Evolutionary conservation across 2,329 filamentous ascomycete genomes (phyloP).

Genomic region (Beauveria bassiana): DNA sequence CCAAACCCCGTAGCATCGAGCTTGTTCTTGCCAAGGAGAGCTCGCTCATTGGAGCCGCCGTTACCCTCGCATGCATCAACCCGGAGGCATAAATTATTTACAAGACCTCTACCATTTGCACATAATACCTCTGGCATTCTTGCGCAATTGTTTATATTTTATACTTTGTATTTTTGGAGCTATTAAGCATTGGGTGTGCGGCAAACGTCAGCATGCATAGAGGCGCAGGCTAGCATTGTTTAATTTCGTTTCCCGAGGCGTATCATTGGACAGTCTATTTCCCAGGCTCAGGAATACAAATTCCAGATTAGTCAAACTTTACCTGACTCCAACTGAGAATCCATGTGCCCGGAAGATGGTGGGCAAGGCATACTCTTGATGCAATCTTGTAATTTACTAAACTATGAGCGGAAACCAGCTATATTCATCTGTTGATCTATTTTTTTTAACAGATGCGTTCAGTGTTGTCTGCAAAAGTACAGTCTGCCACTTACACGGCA

Average conservation of each 20-base stretch:
- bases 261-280: constrained; percentile 12
- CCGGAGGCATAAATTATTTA: constrained; percentile 12
- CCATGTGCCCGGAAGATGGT: too few relatives aligned
- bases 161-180: not conserved
- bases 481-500: not conserved
- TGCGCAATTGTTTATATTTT: not conserved
- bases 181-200: constrained; percentile 11
- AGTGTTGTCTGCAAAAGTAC: too few relatives aligned
- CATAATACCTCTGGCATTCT: constrained; percentile 7
- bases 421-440: too few relatives aligned
- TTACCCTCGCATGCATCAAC: constrained; percentile 49
- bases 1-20: constrained; percentile 39
- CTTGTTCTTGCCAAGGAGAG: constrained; percentile 66
- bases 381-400: too few relatives aligned
- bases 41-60: constrained; percentile 66
- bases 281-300: not conserved
- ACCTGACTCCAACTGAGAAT: too few relatives aligned
- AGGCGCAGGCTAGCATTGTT: constrained; percentile 17
- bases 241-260: constrained; percentile 3
- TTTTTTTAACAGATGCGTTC: too few relatives aligned
- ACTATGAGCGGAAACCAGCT: too few relatives aligned
- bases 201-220: constrained; percentile 14
- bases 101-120: constrained; percentile 6
- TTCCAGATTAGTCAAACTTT: not conserved
- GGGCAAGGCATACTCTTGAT: too few relatives aligned